Evolutionary conservation across 73 alveolate genomes (phyloP).

Genomic region (Uronychia setigera): DNA sequence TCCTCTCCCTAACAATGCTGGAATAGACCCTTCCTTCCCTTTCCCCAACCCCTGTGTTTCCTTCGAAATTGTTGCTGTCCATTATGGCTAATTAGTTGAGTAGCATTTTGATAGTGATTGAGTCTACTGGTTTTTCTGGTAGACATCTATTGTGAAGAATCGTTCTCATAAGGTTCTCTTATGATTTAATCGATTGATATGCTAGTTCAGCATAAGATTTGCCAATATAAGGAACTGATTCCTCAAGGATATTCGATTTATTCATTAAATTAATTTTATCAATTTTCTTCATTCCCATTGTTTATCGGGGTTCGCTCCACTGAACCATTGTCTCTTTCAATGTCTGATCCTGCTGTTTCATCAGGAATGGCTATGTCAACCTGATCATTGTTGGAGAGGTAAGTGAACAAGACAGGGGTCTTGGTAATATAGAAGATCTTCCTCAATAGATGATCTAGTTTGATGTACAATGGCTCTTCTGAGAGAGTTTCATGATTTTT

Average conservation of each 20-base stretch:
- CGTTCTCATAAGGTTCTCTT: too few species aligned
- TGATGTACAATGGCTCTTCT: slow-evolving; percentile 30
- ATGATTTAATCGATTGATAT: too few species aligned
- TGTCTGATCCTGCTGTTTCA: too few species aligned
- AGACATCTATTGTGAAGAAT: too few species aligned
- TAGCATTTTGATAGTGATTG: slow-evolving; percentile 79
- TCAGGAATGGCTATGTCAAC: too few species aligned
- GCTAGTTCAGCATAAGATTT: too few species aligned
- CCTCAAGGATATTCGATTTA: slow-evolving; percentile 62
- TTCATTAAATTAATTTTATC: slow-evolving; percentile 47
- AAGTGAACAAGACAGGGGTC: too few species aligned
- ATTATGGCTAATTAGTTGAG: slow-evolving; percentile 82
- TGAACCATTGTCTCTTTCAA: too few species aligned
- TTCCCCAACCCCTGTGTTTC: slow-evolving; percentile 97
- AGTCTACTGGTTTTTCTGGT: slow-evolving; percentile 89
- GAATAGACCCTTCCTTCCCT: slow-evolving; percentile 97
- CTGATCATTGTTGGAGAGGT: too few species aligned
- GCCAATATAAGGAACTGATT: too few species aligned
- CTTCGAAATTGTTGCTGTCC: slow-evolving; percentile 93
- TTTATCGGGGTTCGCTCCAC: too few species aligned
- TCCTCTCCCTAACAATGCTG: slow-evolving; percentile 83
- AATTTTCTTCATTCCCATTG: neutral
- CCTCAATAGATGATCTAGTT: slow-evolving; percentile 30
- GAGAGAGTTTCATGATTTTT: slow-evolving; percentile 8
- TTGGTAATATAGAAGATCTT: too few species aligned